Percentiles rank a stretch among this genome's conserved stretches.
Evolutionary conservation across 2,329 filamentous ascomycete genomes (phyloP).

Genomic region (Gremmenia infestans): DNA sequence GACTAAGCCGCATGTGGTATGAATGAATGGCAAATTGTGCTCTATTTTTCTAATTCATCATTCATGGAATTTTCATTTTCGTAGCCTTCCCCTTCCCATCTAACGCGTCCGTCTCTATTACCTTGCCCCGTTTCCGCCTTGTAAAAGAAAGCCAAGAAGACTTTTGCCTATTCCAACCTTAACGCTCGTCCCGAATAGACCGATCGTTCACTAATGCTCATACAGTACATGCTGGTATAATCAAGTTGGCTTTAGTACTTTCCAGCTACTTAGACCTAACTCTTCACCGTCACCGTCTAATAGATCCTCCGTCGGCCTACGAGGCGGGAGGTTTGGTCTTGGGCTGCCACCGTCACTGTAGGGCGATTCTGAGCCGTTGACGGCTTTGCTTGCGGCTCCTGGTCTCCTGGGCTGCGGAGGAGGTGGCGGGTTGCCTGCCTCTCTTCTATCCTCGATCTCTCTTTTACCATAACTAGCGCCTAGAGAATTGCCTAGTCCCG

Average conservation of each 20-base stretch:
- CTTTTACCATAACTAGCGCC: not conserved
- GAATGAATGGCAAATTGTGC: too few relatives aligned
- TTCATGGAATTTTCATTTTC: too few relatives aligned
- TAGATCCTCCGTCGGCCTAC: slow-evolving; percentile 24
- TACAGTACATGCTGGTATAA: not conserved
- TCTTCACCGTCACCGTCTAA: slow-evolving; percentile 23
- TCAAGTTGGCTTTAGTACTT: slow-evolving; percentile 24
- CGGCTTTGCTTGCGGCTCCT: slow-evolving; percentile 8
- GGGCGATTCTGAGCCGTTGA: not conserved
- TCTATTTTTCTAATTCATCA: too few relatives aligned
- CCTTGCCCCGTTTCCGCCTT: too few relatives aligned
- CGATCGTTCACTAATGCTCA: too few relatives aligned
- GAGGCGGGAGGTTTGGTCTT: slow-evolving; percentile 25
- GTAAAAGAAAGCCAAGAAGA: too few relatives aligned
- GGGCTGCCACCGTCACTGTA: slow-evolving; percentile 15
- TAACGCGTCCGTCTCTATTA: too few relatives aligned
- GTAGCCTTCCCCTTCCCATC: too few relatives aligned
- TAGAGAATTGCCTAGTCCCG: not conserved
- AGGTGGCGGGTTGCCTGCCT: slow-evolving; percentile 13
- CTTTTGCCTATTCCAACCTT: not conserved
- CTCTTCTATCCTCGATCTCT: not conserved
- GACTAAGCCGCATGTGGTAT: too few relatives aligned
- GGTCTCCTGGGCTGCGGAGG: slow-evolving; percentile 25
- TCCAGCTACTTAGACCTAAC: slow-evolving; percentile 23
- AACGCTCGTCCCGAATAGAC: not conserved